Evolutionary conservation across 139 green algal species (phyloP).

Genomic region (Nannochloris sp.): DNA sequence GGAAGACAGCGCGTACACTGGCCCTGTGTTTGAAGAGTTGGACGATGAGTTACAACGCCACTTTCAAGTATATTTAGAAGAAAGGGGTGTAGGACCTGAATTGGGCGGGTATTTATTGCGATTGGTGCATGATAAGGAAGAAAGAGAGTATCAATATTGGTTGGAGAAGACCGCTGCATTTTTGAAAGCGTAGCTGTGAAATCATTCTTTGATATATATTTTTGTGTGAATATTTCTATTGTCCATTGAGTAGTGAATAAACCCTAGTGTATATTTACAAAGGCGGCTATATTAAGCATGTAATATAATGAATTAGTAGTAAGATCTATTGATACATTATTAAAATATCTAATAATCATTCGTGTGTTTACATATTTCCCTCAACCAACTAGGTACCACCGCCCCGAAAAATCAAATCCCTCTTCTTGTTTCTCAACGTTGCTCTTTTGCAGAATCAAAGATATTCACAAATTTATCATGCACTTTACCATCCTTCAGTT

Average conservation of each 20-base stretch:
- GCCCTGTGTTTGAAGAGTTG: constrained; percentile 66
- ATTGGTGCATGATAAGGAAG: constrained; percentile 67
- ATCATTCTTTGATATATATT: neutral
- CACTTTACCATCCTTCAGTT: neutral
- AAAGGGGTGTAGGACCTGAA: constrained; percentile 46
- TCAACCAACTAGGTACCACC: no score
- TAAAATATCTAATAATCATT: no score
- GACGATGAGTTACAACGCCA: constrained; percentile 65
- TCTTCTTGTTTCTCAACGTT: neutral
- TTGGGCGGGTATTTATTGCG: constrained; percentile 57
- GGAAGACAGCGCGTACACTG: constrained; percentile 39
- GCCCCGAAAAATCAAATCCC: neutral
- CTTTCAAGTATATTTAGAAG: constrained; percentile 58
- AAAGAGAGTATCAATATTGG: constrained; percentile 69
- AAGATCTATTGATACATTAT: neutral
- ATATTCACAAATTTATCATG: constrained; percentile 3
- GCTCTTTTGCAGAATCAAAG: neutral
- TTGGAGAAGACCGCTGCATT: constrained; percentile 50
- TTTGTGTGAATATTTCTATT: neutral
- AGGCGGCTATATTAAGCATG: neutral
- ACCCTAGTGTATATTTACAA: neutral
- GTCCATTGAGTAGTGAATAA: neutral
- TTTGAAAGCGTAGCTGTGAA: constrained; percentile 10
- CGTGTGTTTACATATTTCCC: no score
- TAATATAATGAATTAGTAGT: neutral